A percentile compares a stretch with the other conserved stretches of the same genome.
Evolutionary conservation across 1,284 basidiomycete species (phyloP).

Genomic region (Fomitopsis betulina): DNA sequence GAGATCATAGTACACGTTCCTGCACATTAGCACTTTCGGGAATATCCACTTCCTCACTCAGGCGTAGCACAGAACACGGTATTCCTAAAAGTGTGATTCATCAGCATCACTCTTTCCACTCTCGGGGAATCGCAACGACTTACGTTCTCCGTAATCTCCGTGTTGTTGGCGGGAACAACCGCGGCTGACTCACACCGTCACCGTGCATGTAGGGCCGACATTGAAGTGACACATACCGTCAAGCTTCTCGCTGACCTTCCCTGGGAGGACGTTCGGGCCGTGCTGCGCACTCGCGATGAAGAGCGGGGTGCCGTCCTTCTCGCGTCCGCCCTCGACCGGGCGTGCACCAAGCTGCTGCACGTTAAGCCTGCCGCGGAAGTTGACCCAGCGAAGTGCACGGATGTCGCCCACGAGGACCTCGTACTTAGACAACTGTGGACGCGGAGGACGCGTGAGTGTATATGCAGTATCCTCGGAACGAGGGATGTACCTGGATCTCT

Average conservation of each 20-base stretch:
- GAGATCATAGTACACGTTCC: not conserved
- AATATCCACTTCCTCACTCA: not conserved
- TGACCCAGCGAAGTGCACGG: slow-evolving; percentile 55
- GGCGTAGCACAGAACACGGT: slow-evolving; percentile 38
- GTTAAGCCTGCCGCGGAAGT: slow-evolving; percentile 41
- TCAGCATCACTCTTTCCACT: not conserved
- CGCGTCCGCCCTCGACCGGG: slow-evolving; percentile 66
- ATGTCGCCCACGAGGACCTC: slow-evolving; percentile 68
- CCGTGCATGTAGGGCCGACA: not conserved
- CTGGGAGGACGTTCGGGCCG: slow-evolving; percentile 51
- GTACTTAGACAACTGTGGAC: slow-evolving; percentile 46
- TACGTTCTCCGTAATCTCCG: slow-evolving; percentile 44
- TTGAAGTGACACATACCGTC: slow-evolving; percentile 36
- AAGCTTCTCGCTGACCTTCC: slow-evolving; percentile 55
- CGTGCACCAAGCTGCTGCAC: slow-evolving; percentile 36
- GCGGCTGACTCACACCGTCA: slow-evolving; percentile 28
- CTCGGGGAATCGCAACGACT: not conserved
- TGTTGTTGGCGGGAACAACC: slow-evolving; percentile 46
- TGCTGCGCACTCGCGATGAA: slow-evolving; percentile 57
- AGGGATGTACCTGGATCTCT: slow-evolving; percentile 30
- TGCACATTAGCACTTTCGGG: not conserved
- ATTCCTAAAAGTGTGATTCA: slow-evolving; percentile 28
- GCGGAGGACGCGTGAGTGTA: slow-evolving; percentile 1
- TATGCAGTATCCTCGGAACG: slow-evolving; percentile 35
- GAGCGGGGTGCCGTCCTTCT: slow-evolving; percentile 54